Evolutionary conservation across 257 asterid species (phyloP), one percentile per base, ranked within the genome.

Genomic region (Solanum sitiens): DNA sequence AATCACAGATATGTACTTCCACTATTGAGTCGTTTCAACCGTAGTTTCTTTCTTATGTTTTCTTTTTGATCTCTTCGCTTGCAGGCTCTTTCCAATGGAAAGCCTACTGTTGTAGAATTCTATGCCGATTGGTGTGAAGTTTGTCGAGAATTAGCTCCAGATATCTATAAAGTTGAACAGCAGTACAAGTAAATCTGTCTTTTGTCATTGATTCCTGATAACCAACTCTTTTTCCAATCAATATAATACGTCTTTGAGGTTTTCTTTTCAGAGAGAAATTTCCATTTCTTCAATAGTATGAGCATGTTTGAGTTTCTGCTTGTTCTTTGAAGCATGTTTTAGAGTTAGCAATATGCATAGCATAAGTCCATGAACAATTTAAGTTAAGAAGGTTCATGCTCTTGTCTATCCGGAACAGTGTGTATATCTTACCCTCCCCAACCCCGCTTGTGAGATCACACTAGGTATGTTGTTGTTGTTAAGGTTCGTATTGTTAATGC

Each of bases 71-170:
- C 27, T 50, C 80, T 27, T 44, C 39, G 86, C 50, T 2, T 83
- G 80, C 88, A 96, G 99, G 99, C 98, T 85, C 95, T 96, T 87
- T 87, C 95, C 61, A 96, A 96, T 88, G 98, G 98, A 88, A 97
- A 95, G 92, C 98, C 99, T n/a, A 95, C 98, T 65, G 99, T 95
- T 75, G 98, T 95, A 71, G 98, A 97, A 93, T 97, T 97, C 91
- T 97, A 97, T 83, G 99, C 99, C 5, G 99, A 97, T 90, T 96
- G 99, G 99, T 97, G 99, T 86, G 99, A 97, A 93, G 99, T 97
- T 50, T 97, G 99, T 84, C 89, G 93, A 30, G 99, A 97, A 89
- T 90, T 96, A 90, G 99, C 96, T 83, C 96, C 98, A 8, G 99
- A 97, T 75, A 95, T 97, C 45, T 97, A 95, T 93, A 95, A 93